phyloP scores from a whole-genome alignment of 1,284 basidiomycete genomes.

The Pulchroboletus neoregius region DNA sequence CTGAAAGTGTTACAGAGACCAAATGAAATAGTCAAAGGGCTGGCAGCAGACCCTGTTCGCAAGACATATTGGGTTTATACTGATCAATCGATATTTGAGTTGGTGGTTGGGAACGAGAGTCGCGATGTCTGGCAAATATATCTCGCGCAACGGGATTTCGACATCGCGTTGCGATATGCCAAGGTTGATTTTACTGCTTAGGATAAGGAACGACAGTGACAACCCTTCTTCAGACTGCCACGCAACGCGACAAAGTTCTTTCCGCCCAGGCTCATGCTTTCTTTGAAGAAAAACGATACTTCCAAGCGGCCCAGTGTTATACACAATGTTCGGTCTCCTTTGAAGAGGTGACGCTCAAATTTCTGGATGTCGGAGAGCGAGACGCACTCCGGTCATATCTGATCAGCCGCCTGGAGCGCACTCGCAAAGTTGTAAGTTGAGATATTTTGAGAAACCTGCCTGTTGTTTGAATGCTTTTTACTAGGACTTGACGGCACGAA shows the following conservation, averaged over 20 bases:
- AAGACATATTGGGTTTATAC: constrained; percentile 96
- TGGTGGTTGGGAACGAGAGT: constrained; percentile 85
- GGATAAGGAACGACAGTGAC: background rate
- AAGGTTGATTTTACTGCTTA: constrained; percentile 52
- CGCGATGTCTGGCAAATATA: constrained; percentile 94
- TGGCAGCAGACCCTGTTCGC: constrained; percentile 80
- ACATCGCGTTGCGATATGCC: constrained; percentile 75
- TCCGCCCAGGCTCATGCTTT: constrained; percentile 83
- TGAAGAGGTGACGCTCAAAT: constrained; percentile 89
- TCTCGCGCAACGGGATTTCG: constrained; percentile 74
- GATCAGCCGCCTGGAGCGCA: constrained; percentile 80
- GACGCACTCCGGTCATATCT: constrained; percentile 92
- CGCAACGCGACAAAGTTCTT: constrained; percentile 83
- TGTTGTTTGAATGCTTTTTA: background rate
- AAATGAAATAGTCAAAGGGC: constrained; percentile 66
- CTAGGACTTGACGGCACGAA: constrained; percentile 88
- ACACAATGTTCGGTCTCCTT: constrained; percentile 86
- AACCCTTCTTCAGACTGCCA: constrained; percentile 54
- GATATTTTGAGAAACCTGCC: background rate
- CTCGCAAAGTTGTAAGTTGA: constrained; percentile 64
- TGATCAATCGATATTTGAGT: constrained; percentile 84
- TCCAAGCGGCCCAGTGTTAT: constrained; percentile 90
- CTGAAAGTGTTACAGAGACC: constrained; percentile 50
- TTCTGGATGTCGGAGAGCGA: constrained; percentile 87
- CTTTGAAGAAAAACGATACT: constrained; percentile 79